These are phyloP conservation scores for Eimeria praecox DNA, from an alignment of 169 alveolate genomes.

Conservation along the genomic window DNA sequence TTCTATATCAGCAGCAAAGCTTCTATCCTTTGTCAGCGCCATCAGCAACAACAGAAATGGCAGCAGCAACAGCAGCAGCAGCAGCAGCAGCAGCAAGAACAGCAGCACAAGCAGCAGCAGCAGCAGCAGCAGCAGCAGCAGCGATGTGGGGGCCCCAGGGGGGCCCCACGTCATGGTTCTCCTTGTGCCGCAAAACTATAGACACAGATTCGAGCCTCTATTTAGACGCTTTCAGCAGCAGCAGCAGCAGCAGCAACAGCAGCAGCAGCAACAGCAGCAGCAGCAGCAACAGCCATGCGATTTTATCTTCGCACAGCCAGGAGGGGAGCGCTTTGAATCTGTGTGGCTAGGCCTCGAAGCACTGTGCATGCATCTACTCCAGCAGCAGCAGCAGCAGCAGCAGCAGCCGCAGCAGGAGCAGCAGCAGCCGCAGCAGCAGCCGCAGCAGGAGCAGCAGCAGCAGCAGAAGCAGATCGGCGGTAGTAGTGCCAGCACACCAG, in stretches of 20 bases:
- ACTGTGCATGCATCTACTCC: background rate
- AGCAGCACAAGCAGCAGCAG: background rate
- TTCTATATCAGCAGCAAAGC: background rate
- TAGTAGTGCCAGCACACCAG: background rate
- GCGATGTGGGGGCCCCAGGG: background rate
- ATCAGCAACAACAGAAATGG: background rate
- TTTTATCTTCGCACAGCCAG: conserved; percentile 2
- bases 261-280: conserved; percentile 4
- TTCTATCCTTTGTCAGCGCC: background rate
- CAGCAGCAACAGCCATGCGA: conserved; percentile 28
- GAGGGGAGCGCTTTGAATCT: conserved; percentile 26
- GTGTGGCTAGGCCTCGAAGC: conserved; percentile 7
- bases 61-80: conserved; percentile 2
- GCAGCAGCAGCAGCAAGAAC: conserved; percentile 9
- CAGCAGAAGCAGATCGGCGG: background rate
- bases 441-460: background rate
- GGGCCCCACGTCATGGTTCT: background rate
- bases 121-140: background rate
- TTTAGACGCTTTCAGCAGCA: background rate
- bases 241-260: background rate
- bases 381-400: conserved; percentile 17
- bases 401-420: background rate
- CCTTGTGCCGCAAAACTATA: background rate
- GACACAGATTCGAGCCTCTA: background rate
- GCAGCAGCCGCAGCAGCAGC: background rate